phyloP scores from a whole-genome alignment of 345 rosid species.

The Bruguiera sexangula region DNA sequence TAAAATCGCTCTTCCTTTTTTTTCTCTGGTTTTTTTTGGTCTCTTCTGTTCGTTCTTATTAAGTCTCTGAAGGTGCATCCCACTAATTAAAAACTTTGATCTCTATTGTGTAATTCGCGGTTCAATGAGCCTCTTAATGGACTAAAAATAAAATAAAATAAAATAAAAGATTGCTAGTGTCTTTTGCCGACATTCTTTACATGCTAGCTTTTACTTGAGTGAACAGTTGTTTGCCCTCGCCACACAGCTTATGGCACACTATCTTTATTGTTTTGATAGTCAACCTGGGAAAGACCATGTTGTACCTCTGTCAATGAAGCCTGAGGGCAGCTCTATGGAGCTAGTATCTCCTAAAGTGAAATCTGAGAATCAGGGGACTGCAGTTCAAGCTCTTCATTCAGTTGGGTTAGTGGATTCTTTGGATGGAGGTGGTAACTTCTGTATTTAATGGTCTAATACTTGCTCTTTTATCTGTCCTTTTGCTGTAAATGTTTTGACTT shows the following conservation, averaged over 20 bases:
- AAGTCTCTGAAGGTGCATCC: no score
- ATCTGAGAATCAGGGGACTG: constrained; percentile 44
- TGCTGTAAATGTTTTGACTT: constrained; percentile 16
- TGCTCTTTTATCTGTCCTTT: neutral
- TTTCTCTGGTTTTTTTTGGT: no score
- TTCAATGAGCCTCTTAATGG: no score
- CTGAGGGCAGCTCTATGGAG: constrained; percentile 58
- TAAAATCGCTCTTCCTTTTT: no score
- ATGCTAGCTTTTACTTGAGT: neutral
- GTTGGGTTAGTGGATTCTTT: constrained; percentile 38
- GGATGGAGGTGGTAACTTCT: constrained; percentile 48
- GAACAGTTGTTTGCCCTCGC: neutral
- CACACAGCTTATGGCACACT: constrained; percentile 14
- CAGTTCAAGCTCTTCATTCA: constrained; percentile 43
- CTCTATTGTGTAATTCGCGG: no score
- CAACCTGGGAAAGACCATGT: constrained; percentile 48
- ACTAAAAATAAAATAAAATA: no score
- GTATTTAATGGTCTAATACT: neutral
- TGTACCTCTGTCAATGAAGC: constrained; percentile 44
- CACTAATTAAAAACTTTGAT: no score
- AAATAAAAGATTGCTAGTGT: no score
- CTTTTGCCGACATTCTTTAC: no score
- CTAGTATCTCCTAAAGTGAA: constrained; percentile 65
- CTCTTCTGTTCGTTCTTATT: no score
- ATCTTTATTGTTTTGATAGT: constrained; percentile 35